phyloP scores from a whole-genome alignment of 2,329 filamentous ascomycete genomes.

The Trichoderma sp. region DNA sequence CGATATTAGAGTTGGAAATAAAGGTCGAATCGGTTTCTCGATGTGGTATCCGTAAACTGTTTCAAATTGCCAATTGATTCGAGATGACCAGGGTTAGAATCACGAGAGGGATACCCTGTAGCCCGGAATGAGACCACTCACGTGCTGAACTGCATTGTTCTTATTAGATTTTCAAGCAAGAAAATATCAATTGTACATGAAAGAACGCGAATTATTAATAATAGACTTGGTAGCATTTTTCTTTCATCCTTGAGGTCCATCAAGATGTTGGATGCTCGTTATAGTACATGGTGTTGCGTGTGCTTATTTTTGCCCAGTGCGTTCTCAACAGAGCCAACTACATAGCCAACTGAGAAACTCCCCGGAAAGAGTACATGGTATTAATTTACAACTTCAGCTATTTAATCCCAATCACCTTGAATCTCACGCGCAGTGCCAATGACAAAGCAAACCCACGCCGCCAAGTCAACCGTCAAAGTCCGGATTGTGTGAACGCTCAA shows the following conservation, averaged over 20 bases:
- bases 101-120: background rate
- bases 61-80: background rate
- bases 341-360: too few relatives aligned
- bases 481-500: slow-evolving; percentile 1
- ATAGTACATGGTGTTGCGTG: background rate
- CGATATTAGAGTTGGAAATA: background rate
- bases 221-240: background rate
- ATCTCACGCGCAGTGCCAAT: slow-evolving; percentile 7
- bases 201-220: background rate
- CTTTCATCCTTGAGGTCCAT: background rate
- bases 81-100: background rate
- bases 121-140: background rate
- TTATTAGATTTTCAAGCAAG: background rate
- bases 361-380: background rate
- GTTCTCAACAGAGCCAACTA: background rate
- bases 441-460: slow-evolving; percentile 14
- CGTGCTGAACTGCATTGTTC: background rate
- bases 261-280: too few relatives aligned
- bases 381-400: background rate
- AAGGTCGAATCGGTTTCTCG: background rate
- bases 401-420: background rate
- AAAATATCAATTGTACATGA: background rate
- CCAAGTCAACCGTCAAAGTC: slow-evolving; percentile 3
- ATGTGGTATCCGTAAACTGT: background rate
- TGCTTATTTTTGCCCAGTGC: background rate